Conservation (phyloP, 352 stramenopile species). For the Phytophthora agathidicida region DNA sequence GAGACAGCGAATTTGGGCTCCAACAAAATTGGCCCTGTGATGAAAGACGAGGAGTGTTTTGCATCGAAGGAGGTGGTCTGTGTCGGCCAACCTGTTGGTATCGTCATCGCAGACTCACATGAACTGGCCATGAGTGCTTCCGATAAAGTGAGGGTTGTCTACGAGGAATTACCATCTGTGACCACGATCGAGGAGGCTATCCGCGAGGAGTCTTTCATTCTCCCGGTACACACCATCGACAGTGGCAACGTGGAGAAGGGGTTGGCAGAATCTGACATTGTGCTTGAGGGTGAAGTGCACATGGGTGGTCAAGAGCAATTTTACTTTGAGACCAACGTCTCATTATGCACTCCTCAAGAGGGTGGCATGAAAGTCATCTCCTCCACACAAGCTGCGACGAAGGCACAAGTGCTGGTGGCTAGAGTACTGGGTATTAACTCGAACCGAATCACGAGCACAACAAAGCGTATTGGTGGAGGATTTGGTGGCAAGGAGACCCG, state of each 20-base stretch:
- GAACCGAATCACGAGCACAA: slow-evolving; percentile 91
- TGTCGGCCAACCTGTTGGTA: slow-evolving; percentile 82
- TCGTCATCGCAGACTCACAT: slow-evolving; percentile 84
- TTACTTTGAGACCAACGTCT: slow-evolving; percentile 94
- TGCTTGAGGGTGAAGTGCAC: slow-evolving; percentile 89
- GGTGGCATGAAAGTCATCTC: slow-evolving; percentile 93
- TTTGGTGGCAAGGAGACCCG: slow-evolving; percentile 98
- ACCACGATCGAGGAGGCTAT: slow-evolving; percentile 97
- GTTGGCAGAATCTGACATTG: slow-evolving; percentile 65
- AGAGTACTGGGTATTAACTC: slow-evolving; percentile 91
- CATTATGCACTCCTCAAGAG: slow-evolving; percentile 81
- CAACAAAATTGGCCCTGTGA: slow-evolving; percentile 82
- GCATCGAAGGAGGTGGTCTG: slow-evolving; percentile 69
- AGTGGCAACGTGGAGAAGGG: slow-evolving; percentile 84
- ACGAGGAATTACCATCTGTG: slow-evolving; percentile 88
- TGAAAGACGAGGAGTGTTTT: slow-evolving; percentile 92
- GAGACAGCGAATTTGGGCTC: slow-evolving; percentile 61
- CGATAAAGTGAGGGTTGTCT: slow-evolving; percentile 88
- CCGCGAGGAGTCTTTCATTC: slow-evolving; percentile 90
- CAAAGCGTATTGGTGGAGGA: slow-evolving; percentile 96
- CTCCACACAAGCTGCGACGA: slow-evolving; percentile 94
- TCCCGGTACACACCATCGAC: slow-evolving; percentile 81
- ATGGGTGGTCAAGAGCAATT: slow-evolving; percentile 96
- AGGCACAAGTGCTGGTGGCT: slow-evolving; percentile 92
- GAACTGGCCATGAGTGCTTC: slow-evolving; percentile 77